phyloP scores from a whole-genome alignment of 352 stramenopile species.

The Phytopythium aichiense region DNA sequence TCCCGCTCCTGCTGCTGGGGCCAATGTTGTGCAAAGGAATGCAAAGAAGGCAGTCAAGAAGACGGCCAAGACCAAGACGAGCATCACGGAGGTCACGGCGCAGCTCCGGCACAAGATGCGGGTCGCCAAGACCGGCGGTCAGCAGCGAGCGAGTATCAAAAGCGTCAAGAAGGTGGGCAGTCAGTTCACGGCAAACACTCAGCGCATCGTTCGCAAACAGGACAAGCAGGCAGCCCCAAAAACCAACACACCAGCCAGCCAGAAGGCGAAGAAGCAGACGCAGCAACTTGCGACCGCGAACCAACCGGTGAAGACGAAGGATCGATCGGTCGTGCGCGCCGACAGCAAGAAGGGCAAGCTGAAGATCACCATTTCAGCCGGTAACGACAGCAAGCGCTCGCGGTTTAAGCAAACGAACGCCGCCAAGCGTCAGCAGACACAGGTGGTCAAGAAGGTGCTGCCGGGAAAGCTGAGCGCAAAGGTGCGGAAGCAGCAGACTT shows the following conservation, averaged over 20 bases:
- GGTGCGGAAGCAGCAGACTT: conserved; percentile 20
- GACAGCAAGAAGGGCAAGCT: conserved; percentile 32
- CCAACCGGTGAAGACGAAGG: conserved; percentile 1
- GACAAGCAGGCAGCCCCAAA: neutral
- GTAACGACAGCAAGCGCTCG: neutral
- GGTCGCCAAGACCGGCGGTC: conserved; percentile 7
- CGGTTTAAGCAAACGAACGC: conserved; percentile 6
- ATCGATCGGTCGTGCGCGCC: conserved; percentile 24
- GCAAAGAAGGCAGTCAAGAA: conserved; percentile 4
- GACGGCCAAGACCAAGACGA: conserved; percentile 29
- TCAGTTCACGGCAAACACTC: neutral
- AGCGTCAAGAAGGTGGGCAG: neutral
- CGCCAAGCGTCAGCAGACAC: conserved; percentile 11
- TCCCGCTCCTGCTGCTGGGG: conserved; percentile 1
- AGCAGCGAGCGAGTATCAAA: conserved; percentile 3
- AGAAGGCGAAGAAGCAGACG: conserved; percentile 1
- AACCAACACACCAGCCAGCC: neutral
- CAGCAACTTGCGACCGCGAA: neutral
- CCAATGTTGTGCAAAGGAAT: conserved; percentile 5
- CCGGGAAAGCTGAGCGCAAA: conserved; percentile 28
- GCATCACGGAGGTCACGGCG: conserved; percentile 22
- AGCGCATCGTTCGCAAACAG: conserved; percentile 2
- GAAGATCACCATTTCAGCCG: conserved; percentile 29
- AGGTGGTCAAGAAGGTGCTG: conserved; percentile 15
- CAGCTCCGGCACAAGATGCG: conserved; percentile 23